Evolutionary conservation across 176 grass and related monocot genomes (phyloP).

Genomic region (Avena sativa): DNA sequence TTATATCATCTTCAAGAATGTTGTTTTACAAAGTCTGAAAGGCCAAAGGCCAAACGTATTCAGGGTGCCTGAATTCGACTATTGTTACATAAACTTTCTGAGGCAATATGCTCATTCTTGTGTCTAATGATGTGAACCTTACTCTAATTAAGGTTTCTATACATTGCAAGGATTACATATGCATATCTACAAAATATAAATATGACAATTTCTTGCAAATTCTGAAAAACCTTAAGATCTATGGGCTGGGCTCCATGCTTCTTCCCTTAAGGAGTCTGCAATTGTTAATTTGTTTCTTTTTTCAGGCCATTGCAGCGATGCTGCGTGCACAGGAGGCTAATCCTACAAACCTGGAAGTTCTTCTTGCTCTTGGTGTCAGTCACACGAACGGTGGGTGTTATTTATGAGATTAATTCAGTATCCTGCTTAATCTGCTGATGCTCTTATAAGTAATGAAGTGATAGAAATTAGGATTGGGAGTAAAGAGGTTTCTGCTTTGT

Average conservation of each 20-base stretch:
- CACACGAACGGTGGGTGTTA: slow-evolving; percentile 89
- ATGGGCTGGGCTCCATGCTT: slow-evolving; percentile 26
- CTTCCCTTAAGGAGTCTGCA: slow-evolving; percentile 16
- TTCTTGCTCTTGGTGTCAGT: slow-evolving; percentile 99
- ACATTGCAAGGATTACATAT: slow-evolving; percentile 20
- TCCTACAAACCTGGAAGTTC: slow-evolving; percentile 95
- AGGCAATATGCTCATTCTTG: slow-evolving; percentile 33
- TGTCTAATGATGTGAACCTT: slow-evolving; percentile 33
- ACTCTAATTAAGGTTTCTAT: slow-evolving; percentile 6
- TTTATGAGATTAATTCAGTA: slow-evolving; percentile 20
- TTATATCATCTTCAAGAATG: neutral
- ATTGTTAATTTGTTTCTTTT: slow-evolving; percentile 20
- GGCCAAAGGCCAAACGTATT: neutral
- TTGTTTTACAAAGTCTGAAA: slow-evolving; percentile 16
- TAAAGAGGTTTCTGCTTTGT: slow-evolving; percentile 6
- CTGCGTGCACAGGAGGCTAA: slow-evolving; percentile 90
- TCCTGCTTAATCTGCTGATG: slow-evolving; percentile 14
- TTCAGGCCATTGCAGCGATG: slow-evolving; percentile 97
- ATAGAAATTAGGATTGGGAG: slow-evolving; percentile 33
- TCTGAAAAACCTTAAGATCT: slow-evolving; percentile 30
- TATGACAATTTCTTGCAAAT: neutral
- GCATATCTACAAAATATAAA: slow-evolving; percentile 9
- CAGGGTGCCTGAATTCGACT: slow-evolving; percentile 18
- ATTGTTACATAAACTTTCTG: neutral
- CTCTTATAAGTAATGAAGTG: slow-evolving; percentile 21